Evolutionary conservation across 202 grass and related monocot genomes (phyloP).

Genomic region (Hordeum pubiflorum): DNA sequence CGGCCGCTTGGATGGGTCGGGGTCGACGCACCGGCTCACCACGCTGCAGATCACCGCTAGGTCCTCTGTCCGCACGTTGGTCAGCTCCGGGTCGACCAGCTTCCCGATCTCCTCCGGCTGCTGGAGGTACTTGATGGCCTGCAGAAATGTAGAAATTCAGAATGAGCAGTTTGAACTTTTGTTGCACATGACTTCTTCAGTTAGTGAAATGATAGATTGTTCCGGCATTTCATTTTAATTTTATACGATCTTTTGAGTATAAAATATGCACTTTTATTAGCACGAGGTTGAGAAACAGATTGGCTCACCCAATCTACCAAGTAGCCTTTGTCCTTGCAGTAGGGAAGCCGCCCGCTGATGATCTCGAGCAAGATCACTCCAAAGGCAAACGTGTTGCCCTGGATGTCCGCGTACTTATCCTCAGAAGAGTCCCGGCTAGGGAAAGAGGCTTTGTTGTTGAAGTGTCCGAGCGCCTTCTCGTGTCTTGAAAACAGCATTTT

Average conservation of each 20-base stretch:
- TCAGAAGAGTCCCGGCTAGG: constrained; percentile 38
- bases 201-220: neutral
- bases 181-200: neutral
- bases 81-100: constrained; percentile 60
- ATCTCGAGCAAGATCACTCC: constrained; percentile 86
- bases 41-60: constrained; percentile 73
- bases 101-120: constrained; percentile 65
- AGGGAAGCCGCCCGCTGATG: constrained; percentile 74
- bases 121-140: constrained; percentile 70
- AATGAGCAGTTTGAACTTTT: neutral
- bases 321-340: constrained; percentile 75
- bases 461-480: constrained; percentile 27
- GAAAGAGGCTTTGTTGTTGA: constrained; percentile 40
- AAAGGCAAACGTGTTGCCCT: constrained; percentile 65
- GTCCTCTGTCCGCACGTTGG: constrained; percentile 41
- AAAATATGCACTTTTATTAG: neutral
- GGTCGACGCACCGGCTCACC: constrained; percentile 76
- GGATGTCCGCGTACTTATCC: constrained; percentile 54
- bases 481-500: constrained; percentile 56
- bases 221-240: neutral
- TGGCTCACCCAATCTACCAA: constrained; percentile 68
- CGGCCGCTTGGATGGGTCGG: constrained; percentile 70
- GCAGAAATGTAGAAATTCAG: neutral
- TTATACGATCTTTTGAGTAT: neutral
- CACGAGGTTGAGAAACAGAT: neutral